These are phyloP conservation scores for Eucalyptus lansdowneana DNA, from an alignment of 345 rosid species.

Conservation along the genomic window DNA sequence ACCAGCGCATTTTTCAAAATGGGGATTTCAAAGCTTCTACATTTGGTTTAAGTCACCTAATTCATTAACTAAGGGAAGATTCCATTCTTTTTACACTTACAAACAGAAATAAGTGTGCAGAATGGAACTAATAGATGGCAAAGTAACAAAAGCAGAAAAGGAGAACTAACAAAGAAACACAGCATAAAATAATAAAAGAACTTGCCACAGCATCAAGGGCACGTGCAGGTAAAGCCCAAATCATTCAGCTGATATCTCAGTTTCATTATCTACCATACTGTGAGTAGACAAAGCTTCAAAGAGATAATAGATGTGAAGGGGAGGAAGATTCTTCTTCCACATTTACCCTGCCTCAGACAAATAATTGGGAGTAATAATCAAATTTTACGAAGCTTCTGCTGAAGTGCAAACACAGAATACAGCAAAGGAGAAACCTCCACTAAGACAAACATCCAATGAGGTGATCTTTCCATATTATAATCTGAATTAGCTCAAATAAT, in stretches of 20 bases:
- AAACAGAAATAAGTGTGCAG: background rate
- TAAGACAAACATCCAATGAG: background rate
- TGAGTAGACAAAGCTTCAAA: background rate
- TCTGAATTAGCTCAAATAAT: background rate
- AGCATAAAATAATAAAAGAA: background rate
- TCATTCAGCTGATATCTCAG: background rate
- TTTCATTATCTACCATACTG: background rate
- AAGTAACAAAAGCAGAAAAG: background rate
- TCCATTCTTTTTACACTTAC: background rate
- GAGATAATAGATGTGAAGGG: background rate
- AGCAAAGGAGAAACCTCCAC: background rate
- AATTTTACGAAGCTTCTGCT: background rate
- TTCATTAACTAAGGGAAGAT: background rate
- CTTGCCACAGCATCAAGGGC: background rate
- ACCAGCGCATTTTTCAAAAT: background rate
- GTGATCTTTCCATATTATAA: background rate
- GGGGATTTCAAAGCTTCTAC: background rate
- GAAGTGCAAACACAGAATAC: background rate
- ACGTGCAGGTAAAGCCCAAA: background rate
- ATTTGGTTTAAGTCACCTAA: background rate
- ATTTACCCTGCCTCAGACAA: background rate
- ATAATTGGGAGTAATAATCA: background rate
- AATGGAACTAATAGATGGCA: background rate
- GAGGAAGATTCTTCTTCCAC: background rate
- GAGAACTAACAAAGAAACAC: background rate